Evolutionary conservation across 768 basidiomycete genomes (phyloP), one percentile per base, ranked within the genome.

Genomic region (Lactarius hengduanensis): DNA sequence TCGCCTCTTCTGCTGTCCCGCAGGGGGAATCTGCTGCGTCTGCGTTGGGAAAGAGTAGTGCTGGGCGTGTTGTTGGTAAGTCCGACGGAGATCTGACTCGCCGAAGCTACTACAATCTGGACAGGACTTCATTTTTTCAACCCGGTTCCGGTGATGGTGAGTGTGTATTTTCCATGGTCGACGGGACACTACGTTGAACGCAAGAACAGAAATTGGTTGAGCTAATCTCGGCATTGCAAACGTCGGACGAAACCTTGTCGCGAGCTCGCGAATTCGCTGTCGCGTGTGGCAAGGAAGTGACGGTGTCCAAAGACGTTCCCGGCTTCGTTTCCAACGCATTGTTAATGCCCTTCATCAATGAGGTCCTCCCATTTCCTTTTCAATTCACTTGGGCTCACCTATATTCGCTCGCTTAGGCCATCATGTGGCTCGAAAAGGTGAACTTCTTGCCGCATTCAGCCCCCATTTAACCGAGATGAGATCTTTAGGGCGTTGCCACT

Each of bases 301-400:
- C 94, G 1, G 85, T 84, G 3, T 95, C 94, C 0, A 86, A 91
- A 72, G 96, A 98, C 72, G 92, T 96, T 0, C 96, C 96, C 3
- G 95, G 94, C 4, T 95, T 94, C 76, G 92, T 96, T n/a, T 92
- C 94, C 1, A 96, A 97, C 72, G 94, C 94, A 0, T 82, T 96
- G 36, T 79, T 98, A 54, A 98, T 98, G 93, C 96, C 96, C 1
- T 98, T 95, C 78, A 89, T 98, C 71, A 98, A 98, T 71, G 96
- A 98, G 82, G 88, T 88, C 63, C 78, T 60, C 18, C 15, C 10
- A 50, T 41, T 63, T 56, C 41, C 40, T 43, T 6, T 59, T 16
- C 36, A 57, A 30, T 28, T 54, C 40, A 30, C 53, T n/a, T 26
- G 20, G 20, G 36, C n/a, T 22, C 30, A 28, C 1, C 56, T 47